phyloP scores from a whole-genome alignment of 140 eudicot genomes.

The Cichorium intybus region DNA sequence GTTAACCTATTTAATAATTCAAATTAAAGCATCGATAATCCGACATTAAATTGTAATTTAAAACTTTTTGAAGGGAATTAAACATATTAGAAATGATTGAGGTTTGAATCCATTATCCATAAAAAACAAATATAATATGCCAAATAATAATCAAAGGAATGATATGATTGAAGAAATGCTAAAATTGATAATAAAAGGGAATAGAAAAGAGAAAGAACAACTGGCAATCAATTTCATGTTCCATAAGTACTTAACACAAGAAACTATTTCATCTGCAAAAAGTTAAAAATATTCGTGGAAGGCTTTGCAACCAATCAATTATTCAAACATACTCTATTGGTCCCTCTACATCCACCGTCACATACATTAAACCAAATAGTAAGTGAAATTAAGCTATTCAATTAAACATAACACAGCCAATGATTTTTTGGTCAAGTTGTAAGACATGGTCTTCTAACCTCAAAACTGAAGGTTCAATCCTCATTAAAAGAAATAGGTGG shows the following conservation, averaged over 20 bases:
- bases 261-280: conserved; percentile 39
- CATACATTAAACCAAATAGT: no score
- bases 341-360: conserved; percentile 15
- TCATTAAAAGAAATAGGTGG: no score
- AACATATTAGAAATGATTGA: conserved; percentile 12
- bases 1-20: no score
- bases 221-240: conserved; percentile 47
- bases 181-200: not conserved
- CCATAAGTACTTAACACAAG: conserved; percentile 32
- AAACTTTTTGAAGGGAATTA: not conserved
- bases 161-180: conserved; percentile 24
- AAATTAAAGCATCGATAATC: no score
- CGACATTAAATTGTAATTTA: no score
- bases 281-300: conserved; percentile 3
- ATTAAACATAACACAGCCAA: no score
- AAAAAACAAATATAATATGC: conserved; percentile 25
- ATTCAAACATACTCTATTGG: conserved; percentile 10
- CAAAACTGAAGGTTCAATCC: no score
- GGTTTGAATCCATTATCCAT: conserved; percentile 12
- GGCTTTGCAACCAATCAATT: conserved; percentile 19
- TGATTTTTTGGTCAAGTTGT: no score
- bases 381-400: no score
- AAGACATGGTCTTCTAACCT: no score
- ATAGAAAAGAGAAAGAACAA: conserved; percentile 3
- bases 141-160: conserved; percentile 16